These are phyloP conservation scores for Sistotremastrum niveocremeum DNA, from an alignment of 768 basidiomycete species.

Conservation along the genomic window DNA sequence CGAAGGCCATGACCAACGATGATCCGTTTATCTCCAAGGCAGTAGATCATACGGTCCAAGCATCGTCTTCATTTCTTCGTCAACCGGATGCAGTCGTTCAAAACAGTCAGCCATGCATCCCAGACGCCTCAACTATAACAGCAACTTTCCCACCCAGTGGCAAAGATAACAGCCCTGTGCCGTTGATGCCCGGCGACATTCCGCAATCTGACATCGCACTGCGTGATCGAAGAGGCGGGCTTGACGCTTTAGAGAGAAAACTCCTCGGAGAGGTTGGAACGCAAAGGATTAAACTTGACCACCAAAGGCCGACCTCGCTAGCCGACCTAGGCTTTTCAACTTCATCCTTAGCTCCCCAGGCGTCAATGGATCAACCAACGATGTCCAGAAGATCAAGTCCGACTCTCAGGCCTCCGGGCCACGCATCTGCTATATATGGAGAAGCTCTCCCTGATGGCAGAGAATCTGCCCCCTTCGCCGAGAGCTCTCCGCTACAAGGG, in stretches of 20 bases:
- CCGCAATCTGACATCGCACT: neutral
- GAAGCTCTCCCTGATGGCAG: too few species aligned
- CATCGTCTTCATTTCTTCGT: too few species aligned
- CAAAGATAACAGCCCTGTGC: neutral
- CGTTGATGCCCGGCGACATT: neutral
- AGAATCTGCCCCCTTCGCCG: too few species aligned
- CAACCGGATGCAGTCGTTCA: too few species aligned
- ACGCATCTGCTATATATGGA: too few species aligned
- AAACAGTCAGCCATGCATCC: too few species aligned
- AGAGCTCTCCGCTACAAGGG: too few species aligned
- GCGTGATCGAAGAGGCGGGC: conserved; percentile 32
- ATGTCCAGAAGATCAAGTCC: too few species aligned
- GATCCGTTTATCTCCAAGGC: too few species aligned
- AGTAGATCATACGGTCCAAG: too few species aligned
- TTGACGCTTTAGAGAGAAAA: conserved; percentile 61
- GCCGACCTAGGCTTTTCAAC: neutral
- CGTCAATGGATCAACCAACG: too few species aligned
- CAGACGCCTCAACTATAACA: neutral
- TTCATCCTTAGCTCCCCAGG: neutral
- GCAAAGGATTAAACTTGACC: conserved; percentile 22
- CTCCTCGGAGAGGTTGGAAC: conserved; percentile 66
- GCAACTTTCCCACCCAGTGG: neutral
- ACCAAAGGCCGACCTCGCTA: neutral
- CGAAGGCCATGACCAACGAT: neutral
- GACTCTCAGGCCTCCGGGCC: too few species aligned